Evolutionary conservation across 2,329 filamentous ascomycete species (phyloP).

Genomic region (Epichloe aotearoae): DNA sequence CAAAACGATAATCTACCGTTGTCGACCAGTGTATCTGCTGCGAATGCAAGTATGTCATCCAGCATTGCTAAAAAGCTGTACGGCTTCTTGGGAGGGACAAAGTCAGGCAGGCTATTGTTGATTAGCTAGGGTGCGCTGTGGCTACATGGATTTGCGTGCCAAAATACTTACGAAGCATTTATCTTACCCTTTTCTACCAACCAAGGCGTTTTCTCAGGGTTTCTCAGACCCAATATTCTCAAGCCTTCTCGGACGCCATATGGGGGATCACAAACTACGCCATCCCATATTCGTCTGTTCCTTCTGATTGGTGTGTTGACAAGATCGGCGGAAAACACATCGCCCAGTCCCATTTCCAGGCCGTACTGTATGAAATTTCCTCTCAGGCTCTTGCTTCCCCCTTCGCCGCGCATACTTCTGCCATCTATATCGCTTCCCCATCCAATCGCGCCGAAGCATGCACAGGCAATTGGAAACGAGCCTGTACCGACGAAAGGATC

Average conservation of each 20-base stretch:
- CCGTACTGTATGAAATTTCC: slow-evolving; percentile 81
- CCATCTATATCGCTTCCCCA: slow-evolving; percentile 92
- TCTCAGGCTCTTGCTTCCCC: slow-evolving; percentile 33
- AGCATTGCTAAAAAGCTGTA: slow-evolving; percentile 89
- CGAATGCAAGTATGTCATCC: slow-evolving; percentile 77
- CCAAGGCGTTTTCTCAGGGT: slow-evolving; percentile 45
- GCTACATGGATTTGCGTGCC: neutral
- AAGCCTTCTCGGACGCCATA: slow-evolving; percentile 91
- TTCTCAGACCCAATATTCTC: slow-evolving; percentile 68
- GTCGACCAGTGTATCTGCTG: slow-evolving; percentile 61
- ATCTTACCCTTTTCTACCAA: slow-evolving; percentile 56
- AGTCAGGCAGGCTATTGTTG: slow-evolving; percentile 37
- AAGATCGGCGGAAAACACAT: slow-evolving; percentile 73
- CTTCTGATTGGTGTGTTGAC: slow-evolving; percentile 68
- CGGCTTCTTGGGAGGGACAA: slow-evolving; percentile 76
- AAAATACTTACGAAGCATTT: slow-evolving; percentile 50
- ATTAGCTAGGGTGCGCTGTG: neutral
- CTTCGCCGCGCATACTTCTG: slow-evolving; percentile 66
- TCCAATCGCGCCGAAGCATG: slow-evolving; percentile 73
- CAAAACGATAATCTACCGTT: slow-evolving; percentile 78
- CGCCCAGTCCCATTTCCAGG: slow-evolving; percentile 51
- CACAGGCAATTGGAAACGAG: slow-evolving; percentile 79
- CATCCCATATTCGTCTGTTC: slow-evolving; percentile 56
- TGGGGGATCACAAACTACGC: slow-evolving; percentile 93
- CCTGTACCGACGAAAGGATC: slow-evolving; percentile 95